Conservation (phyloP, 768 basidiomycete genomes). For the Paxillus rubicundulus region DNA sequence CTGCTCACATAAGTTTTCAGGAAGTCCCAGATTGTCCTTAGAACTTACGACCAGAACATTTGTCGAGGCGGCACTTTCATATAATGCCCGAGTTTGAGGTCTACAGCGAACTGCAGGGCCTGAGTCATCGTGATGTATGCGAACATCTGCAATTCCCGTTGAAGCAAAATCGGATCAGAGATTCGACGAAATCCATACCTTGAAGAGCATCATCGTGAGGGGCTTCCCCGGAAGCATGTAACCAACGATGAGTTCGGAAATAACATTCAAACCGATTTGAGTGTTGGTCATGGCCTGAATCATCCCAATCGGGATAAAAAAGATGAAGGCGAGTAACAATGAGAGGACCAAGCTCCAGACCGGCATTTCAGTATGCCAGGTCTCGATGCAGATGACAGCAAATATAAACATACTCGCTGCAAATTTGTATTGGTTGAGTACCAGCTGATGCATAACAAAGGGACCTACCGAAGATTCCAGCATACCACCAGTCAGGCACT, state of each 20-base stretch:
- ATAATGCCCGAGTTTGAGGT: too few species aligned
- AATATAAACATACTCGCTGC: constrained; percentile 30
- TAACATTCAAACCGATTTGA: too few species aligned
- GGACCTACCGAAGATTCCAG: constrained; percentile 33
- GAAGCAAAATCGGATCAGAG: too few species aligned
- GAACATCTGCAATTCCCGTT: too few species aligned
- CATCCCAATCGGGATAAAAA: constrained; percentile 40
- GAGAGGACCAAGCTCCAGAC: constrained; percentile 37
- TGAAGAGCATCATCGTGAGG: too few species aligned
- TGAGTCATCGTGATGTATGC: too few species aligned
- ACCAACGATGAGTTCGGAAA: too few species aligned
- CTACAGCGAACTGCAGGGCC: too few species aligned
- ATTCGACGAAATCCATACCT: too few species aligned
- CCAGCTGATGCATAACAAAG: neutral
- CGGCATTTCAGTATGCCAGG: constrained; percentile 41
- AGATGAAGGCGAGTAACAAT: constrained; percentile 30
- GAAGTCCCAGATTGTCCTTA: too few species aligned
- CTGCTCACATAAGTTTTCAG: too few species aligned
- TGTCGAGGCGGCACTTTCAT: constrained; percentile 31
- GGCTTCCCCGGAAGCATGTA: too few species aligned
- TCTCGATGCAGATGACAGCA: constrained; percentile 34
- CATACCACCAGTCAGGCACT: constrained; percentile 57
- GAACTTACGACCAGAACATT: constrained; percentile 38
- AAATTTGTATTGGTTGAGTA: neutral
- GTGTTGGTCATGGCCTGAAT: constrained; percentile 2